These are phyloP conservation scores for Echinochloa phyllopogon DNA, from an alignment of 176 grass and related monocot genomes.

Conservation along the genomic window DNA sequence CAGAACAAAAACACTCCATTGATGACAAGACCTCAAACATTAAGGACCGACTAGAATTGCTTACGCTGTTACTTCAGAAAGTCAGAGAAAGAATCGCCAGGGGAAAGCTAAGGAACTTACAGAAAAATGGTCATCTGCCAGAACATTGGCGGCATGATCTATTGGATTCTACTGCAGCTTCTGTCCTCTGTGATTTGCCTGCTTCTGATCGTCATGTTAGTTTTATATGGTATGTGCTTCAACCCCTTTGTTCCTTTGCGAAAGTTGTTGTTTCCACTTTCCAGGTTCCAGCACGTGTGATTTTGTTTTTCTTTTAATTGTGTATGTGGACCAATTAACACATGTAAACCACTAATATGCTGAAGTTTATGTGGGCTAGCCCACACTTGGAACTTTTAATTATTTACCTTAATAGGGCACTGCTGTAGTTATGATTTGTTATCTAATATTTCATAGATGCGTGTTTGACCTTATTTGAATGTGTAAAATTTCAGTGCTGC, in stretches of 20 bases:
- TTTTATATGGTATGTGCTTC: constrained; percentile 61
- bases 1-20: constrained; percentile 22
- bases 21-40: constrained; percentile 43
- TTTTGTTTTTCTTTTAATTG: constrained; percentile 2
- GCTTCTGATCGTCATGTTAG: constrained; percentile 41
- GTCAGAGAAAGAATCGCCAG: constrained; percentile 63
- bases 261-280: background rate
- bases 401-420: background rate
- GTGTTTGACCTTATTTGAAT: constrained; percentile 7
- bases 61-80: constrained; percentile 67
- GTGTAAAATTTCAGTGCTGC: constrained; percentile 30
- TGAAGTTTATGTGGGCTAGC: constrained; percentile 5
- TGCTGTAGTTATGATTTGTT: background rate
- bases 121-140: constrained; percentile 52
- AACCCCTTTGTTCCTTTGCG: constrained; percentile 1
- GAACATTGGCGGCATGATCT: constrained; percentile 50
- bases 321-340: background rate
- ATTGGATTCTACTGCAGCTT: constrained; percentile 60
- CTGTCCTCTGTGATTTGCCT: constrained; percentile 52
- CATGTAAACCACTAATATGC: background rate
- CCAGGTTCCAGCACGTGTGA: background rate
- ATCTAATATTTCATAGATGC: constrained; percentile 13
- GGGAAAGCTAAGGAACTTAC: constrained; percentile 55
- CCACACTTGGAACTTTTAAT: background rate
- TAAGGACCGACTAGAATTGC: constrained; percentile 58